phyloP scores from a whole-genome alignment of 768 basidiomycete species.

The Tephrocybe sp. region DNA sequence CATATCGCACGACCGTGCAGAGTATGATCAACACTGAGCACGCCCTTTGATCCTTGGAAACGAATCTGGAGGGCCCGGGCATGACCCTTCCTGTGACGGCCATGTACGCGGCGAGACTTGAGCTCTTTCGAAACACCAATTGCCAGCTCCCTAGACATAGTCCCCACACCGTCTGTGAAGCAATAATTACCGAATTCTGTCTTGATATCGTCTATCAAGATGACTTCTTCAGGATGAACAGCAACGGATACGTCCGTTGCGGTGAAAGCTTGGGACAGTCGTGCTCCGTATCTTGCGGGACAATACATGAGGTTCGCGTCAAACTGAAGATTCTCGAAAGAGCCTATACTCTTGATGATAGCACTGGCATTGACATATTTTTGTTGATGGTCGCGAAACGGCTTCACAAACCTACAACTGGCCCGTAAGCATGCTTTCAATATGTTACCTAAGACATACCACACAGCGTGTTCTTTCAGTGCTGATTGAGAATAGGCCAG shows the following conservation, averaged over 20 bases:
- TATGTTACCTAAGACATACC: conserved; percentile 29
- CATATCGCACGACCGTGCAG: conserved; percentile 50
- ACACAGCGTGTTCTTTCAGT: conserved; percentile 64
- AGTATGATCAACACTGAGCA: conserved; percentile 56
- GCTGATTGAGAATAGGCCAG: conserved; percentile 77
- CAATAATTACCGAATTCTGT: conserved; percentile 33
- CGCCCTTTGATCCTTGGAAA: conserved; percentile 66
- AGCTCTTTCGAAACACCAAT: conserved; percentile 45
- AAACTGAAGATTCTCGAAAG: conserved; percentile 45
- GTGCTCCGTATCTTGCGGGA: conserved; percentile 70
- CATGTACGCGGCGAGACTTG: conserved; percentile 35
- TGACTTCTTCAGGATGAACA: conserved; percentile 48
- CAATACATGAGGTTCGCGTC: conserved; percentile 53
- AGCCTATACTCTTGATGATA: conserved; percentile 59
- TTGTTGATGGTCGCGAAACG: conserved; percentile 39
- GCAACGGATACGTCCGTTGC: conserved; percentile 63
- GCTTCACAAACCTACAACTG: conserved; percentile 57
- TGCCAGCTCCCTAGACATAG: conserved; percentile 56
- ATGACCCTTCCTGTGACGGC: conserved; percentile 29
- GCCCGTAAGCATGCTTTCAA: not conserved
- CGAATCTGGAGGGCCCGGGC: conserved; percentile 62
- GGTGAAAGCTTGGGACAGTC: conserved; percentile 75
- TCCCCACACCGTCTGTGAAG: conserved; percentile 76
- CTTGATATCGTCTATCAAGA: conserved; percentile 36
- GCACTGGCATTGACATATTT: conserved; percentile 36